Evolutionary conservation across 352 stramenopile species (phyloP), one percentile per base, ranked within the genome.

Genomic region (Phytophthora crassamura): DNA sequence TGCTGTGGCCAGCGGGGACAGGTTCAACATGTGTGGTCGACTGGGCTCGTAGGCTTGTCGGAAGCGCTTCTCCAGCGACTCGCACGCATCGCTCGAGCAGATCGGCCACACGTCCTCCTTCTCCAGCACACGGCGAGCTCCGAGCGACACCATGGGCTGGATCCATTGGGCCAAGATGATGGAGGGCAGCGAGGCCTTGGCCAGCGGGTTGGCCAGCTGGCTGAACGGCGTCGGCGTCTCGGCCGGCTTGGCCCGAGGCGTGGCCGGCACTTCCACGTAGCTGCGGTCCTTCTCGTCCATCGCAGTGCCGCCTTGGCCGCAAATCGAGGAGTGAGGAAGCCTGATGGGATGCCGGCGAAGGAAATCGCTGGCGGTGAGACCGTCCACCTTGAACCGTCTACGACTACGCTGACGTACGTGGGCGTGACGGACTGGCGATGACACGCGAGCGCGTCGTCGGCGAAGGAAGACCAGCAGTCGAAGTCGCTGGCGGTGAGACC

Each of bases 131-230:
- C 67, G 66, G 11, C 46, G 42, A 22, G 75, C 36, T 0, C 68
- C 68, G 4, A 74, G 51, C 14, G 67, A 72, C 28, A 83, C 48
- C 61, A 84, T 66, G 5, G 68, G 60, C 35, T 78, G 60, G 12
- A 75, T 69, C 72, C 75, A 81, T 50, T 69, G 64, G n/a, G 46
- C 69, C 30, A 77, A 25, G 35, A 57, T 51, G 35, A 74, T 52
- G n/a, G 69, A 77, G 3, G 58, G 38, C 18, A 77, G 32, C 10
- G 72, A 80, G 8, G 78, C 78, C 1, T 34, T 67, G 3, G 56
- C 58, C 25, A 86, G 52, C 38, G 78, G 78, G 43, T 82, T 86
- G 1, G 57, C 32, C 11, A 54, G 22, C 42, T 63, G 45, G 20
- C 57, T 75, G 52, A 72, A 58, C 5, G 47, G 51, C 12, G 32